Evolutionary conservation across 306 rosid species (phyloP).

Genomic region (Vigna mungo): DNA sequence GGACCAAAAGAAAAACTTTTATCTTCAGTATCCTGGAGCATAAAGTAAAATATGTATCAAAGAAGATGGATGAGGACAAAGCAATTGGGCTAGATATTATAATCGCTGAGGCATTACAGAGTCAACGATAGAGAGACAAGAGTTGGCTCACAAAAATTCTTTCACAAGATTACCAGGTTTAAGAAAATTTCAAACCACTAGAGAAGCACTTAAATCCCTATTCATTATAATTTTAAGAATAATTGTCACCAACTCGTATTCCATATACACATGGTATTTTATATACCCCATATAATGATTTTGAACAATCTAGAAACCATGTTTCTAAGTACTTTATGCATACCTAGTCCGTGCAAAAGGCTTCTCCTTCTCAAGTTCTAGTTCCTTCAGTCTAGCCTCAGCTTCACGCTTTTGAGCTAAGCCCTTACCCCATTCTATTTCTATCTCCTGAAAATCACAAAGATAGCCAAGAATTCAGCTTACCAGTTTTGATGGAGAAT

Average conservation of each 20-base stretch:
- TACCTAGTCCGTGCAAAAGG: conserved; percentile 92
- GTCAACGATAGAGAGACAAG: background rate
- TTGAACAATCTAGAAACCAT: conserved; percentile 15
- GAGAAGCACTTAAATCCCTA: background rate
- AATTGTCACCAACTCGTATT: background rate
- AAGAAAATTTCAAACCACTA: background rate
- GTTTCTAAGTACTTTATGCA: conserved; percentile 2
- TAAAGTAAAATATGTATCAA: background rate
- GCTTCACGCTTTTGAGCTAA: conserved; percentile 96
- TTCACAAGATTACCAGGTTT: background rate
- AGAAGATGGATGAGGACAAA: background rate
- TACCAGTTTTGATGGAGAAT: background rate
- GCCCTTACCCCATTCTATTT: conserved; percentile 96
- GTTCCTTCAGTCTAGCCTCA: conserved; percentile 77
- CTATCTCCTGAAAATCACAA: conserved; percentile 63
- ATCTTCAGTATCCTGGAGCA: background rate
- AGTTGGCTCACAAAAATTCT: conserved; percentile 7
- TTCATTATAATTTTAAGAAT: conserved; percentile 6
- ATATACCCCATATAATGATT: background rate
- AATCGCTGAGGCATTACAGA: background rate
- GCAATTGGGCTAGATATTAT: background rate
- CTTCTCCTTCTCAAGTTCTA: conserved; percentile 84
- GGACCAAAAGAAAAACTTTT: background rate
- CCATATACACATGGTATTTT: background rate
- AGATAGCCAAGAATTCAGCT: conserved; percentile 23